Evolutionary conservation across 345 rosid genomes (phyloP).

Genomic region (Gossypium turneri): DNA sequence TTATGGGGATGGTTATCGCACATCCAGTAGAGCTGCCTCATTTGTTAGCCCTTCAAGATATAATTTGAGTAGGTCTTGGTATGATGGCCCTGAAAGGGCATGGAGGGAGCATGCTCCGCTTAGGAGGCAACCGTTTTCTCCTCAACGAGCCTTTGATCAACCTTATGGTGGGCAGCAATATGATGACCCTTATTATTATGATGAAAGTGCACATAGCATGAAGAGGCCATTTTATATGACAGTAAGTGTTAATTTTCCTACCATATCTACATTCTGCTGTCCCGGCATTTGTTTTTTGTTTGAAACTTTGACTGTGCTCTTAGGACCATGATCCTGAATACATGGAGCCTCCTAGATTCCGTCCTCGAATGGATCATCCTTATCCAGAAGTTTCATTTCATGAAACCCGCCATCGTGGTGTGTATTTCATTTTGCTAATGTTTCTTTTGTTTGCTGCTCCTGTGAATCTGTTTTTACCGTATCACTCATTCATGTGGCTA

Average conservation of each 20-base stretch:
- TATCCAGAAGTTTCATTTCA: slow-evolving; percentile 33
- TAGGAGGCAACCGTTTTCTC: slow-evolving; percentile 44
- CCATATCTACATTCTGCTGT: background rate
- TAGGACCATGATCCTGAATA: slow-evolving; percentile 51
- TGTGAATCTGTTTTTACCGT: slow-evolving; percentile 2
- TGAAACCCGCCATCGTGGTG: slow-evolving; percentile 46
- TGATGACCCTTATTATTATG: slow-evolving; percentile 41
- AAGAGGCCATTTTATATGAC: slow-evolving; percentile 48
- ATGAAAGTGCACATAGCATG: slow-evolving; percentile 37
- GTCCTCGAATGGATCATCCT: slow-evolving; percentile 41
- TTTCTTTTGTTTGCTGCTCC: slow-evolving; percentile 5
- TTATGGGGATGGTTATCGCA: slow-evolving; percentile 39
- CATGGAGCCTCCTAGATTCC: slow-evolving; percentile 39
- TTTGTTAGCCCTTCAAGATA: slow-evolving; percentile 38
- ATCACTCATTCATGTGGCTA: slow-evolving; percentile 15
- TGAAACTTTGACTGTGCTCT: slow-evolving; percentile 9
- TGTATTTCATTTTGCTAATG: background rate
- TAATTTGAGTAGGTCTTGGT: slow-evolving; percentile 39
- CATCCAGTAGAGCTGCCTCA: slow-evolving; percentile 27
- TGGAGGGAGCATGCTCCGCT: slow-evolving; percentile 28
- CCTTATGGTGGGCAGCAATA: slow-evolving; percentile 34
- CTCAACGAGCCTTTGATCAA: slow-evolving; percentile 40
- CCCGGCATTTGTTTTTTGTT: slow-evolving; percentile 1
- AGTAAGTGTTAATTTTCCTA: slow-evolving; percentile 21
- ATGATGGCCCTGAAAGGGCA: slow-evolving; percentile 30